phyloP scores from a whole-genome alignment of 2,329 filamentous ascomycete species.

The Talaromyces sp. region DNA sequence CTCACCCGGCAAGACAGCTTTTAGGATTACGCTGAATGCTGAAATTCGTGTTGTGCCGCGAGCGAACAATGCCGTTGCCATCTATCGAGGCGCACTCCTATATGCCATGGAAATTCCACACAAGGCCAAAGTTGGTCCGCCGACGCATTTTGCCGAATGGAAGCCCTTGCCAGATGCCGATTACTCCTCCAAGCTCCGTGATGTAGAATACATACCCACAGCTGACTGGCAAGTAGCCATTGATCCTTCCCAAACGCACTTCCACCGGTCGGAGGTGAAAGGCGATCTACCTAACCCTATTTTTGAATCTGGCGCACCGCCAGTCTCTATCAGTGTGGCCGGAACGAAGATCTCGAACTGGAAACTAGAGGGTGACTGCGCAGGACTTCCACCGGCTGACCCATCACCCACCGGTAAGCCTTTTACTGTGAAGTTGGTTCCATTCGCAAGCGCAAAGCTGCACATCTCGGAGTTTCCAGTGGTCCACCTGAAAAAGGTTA shows the following conservation, averaged over 20 bases:
- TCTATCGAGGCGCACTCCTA: conserved; percentile 15
- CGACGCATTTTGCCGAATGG: conserved; percentile 15
- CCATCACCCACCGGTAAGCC: conserved; percentile 13
- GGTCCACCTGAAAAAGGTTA: conserved; percentile 9
- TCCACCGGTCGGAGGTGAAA: conserved; percentile 10
- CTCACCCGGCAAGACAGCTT: conserved; percentile 3
- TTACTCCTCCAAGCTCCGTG: conserved; percentile 12
- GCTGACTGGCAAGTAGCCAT: conserved; percentile 17
- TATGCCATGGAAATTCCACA: conserved; percentile 18
- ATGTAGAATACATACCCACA: conserved; percentile 16
- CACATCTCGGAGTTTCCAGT: conserved; percentile 17
- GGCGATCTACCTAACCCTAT: conserved; percentile 13
- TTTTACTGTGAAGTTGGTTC: conserved; percentile 15
- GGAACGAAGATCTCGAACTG: conserved; percentile 16
- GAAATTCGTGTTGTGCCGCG: conserved; percentile 14
- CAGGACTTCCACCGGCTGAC: conserved; percentile 13
- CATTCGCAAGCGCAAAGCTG: conserved; percentile 17
- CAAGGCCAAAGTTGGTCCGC: conserved; percentile 12
- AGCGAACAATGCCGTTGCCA: conserved; percentile 16
- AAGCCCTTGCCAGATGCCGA: conserved; percentile 13
- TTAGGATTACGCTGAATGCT: conserved; percentile 12
- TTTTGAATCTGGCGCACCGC: conserved; percentile 16
- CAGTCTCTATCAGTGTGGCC: conserved; percentile 13
- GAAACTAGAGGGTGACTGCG: conserved; percentile 15
- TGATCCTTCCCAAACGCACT: conserved; percentile 16